phyloP scores from a whole-genome alignment of 148 eudicot species.

The Heliamphora exappendiculata region DNA sequence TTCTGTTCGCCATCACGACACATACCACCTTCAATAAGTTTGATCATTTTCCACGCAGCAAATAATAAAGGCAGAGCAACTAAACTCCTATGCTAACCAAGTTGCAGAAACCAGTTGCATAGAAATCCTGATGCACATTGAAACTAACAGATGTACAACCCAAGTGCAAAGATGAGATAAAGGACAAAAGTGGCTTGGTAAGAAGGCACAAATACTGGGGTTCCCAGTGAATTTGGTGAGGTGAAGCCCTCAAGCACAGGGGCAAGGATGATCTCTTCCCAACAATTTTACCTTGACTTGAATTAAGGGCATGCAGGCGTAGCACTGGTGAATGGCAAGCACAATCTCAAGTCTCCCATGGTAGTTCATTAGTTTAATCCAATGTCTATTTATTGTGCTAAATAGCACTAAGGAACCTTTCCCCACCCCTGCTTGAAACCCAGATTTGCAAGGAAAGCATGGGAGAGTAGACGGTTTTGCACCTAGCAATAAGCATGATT shows the following conservation, averaged over 20 bases:
- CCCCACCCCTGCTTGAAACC: no score
- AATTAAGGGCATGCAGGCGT: neutral
- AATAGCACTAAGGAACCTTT: neutral
- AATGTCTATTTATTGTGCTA: neutral
- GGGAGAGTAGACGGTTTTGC: no score
- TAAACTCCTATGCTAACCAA: neutral
- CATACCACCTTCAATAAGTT: neutral
- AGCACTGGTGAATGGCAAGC: neutral
- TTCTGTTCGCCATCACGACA: no score
- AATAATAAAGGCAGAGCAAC: neutral
- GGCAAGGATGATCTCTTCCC: neutral
- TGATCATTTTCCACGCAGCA: neutral
- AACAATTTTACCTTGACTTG: neutral
- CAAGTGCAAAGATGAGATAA: neutral
- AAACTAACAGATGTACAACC: neutral
- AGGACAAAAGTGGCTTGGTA: neutral
- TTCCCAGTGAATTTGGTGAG: neutral
- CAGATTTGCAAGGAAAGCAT: no score
- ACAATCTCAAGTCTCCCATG: neutral
- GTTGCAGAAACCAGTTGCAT: neutral
- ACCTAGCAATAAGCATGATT: no score
- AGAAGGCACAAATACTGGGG: neutral
- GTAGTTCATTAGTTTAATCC: neutral
- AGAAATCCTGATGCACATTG: neutral
- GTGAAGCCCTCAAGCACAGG: neutral